Base-by-base conservation (phyloP, 2,329 filamentous ascomycete genomes). In the Fusarium globosum region DNA sequence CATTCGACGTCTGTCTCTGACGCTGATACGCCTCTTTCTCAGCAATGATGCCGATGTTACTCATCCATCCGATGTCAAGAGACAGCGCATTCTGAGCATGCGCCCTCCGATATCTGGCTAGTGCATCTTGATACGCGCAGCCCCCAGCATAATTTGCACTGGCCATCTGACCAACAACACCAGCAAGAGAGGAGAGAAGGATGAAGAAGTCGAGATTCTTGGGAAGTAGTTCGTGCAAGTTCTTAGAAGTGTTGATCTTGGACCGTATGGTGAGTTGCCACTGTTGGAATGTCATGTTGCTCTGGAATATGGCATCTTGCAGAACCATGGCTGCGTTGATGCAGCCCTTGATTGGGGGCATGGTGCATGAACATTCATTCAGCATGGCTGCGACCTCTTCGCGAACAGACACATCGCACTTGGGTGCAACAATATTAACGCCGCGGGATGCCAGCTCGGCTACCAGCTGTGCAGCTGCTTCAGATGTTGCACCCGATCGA, bases 141-240 rank as follows among this genome's bases (percentile, higher is more conserved):
- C 79, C 81, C 0, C 78, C 81, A 0, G 82, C 74, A 65, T 87
- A 87, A 65, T 85, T 85, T 41, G 80, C 78, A 45, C 84, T 83
- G 1, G 52, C 48, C 77, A 78, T 52, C 23, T 80, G 77, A 7
- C 81, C 84, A 3, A 81, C 65, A 4, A 82, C 69, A 16, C 79
- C 80, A 0, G 78, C 77, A 1, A 82, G 65, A 12, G 61, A 64
- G 0, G 61, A 64, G 1, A 64, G 16, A 2, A 64, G 55, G 0
- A 64, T 51, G 6, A 51, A 64, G 13, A 64, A 64, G 43, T 63
- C 28, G 3, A 63, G 42, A 21, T 63, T 12, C 6, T 21, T 36
- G 2, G 61, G 61, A 1, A 59, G 20, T 1, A 59, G 52, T 0
- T 59, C 42, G 18, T 63, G 42, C 5, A 63, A 18, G 14, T 59